Base-by-base conservation (phyloP, 257 asterid species). In the Mentha longifolia region DNA sequence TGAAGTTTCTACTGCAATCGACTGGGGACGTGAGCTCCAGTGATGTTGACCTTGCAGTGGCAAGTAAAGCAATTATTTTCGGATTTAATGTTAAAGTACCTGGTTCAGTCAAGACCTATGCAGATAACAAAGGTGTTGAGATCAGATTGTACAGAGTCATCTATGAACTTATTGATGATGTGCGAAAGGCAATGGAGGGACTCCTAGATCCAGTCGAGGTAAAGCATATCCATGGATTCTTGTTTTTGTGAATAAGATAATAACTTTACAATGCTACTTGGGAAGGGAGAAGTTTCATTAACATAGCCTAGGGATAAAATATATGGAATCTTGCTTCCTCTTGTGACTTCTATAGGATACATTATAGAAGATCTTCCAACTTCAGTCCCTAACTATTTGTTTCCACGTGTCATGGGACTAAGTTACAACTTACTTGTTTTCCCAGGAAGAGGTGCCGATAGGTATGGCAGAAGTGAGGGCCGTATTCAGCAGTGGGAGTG, bases 401-500 rank as follows among this genome's bases (percentile, higher is more conserved):
- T 33, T 37, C 65, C 9, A 7, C 5, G 33, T 31, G 12, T 31
- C 11, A 28, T 35, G 39, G 39, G 39, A 35, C 45, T 55, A 42
- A 31, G 31, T 35, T 1, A 5, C 39, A 35, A 7, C 10, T 39
- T 65, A 74, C 67, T 70, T 14, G 10, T 43, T 56, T 75, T 66
- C 80, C 61, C 76, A 95, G 99, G 98, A 95, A 67, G 92, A 88
- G 83, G 81, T 88, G 61, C 92, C 92, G 5, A 90, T 95, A 75
- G 99, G 99, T 75, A 15, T 79, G 75, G 99, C 97, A 37, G 95
- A 88, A 71, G 94, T 95, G 66, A 90, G 99, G 77, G 96, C 95
- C 1, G 95, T 92, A 59, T 95, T 95, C 81, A 92, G 88, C 78
- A 95, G 98, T 60, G 99, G 99, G 76, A 95, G 99, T 73, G 97